These are phyloP conservation scores for Candida caryicola DNA, from an alignment of 805 yeast genomes.

Conservation along the genomic window DNA sequence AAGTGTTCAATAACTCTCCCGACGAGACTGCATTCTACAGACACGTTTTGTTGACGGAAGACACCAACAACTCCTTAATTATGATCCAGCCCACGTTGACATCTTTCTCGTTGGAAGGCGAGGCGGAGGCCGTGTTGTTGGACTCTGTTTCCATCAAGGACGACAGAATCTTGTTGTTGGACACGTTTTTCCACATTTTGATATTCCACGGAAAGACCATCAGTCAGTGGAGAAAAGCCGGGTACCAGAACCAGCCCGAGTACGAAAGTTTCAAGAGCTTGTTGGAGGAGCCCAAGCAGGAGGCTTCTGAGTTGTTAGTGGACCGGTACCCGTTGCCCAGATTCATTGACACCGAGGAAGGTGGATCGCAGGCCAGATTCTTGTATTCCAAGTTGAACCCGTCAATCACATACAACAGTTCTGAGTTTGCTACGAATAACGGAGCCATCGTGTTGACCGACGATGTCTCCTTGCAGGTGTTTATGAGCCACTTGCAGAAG, in stretches of 20 bases:
- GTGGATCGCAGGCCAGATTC: slow-evolving; percentile 98
- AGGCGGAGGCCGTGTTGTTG: slow-evolving; percentile 87
- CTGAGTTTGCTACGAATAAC: slow-evolving; percentile 44
- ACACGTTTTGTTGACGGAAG: slow-evolving; percentile 88
- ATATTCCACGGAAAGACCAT: slow-evolving; percentile 94
- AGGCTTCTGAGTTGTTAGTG: slow-evolving; percentile 85
- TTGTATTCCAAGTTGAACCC: slow-evolving; percentile 93
- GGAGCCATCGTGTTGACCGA: slow-evolving; percentile 90
- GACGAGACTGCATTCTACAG: slow-evolving; percentile 98
- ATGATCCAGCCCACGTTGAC: slow-evolving; percentile 98
- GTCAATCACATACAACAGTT: slow-evolving; percentile 73
- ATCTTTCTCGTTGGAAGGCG: slow-evolving; percentile 70
- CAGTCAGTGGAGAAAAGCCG: slow-evolving; percentile 94
- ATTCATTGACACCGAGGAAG: slow-evolving; percentile 95
- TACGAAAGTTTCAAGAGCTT: slow-evolving; percentile 84
- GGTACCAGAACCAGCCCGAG: slow-evolving; percentile 88
- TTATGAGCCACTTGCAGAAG: slow-evolving; percentile 91
- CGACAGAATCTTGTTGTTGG: slow-evolving; percentile 81
- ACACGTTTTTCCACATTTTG: slow-evolving; percentile 94
- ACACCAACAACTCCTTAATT: slow-evolving; percentile 85
- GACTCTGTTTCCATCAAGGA: slow-evolving; percentile 92
- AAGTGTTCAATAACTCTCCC: slow-evolving; percentile 96
- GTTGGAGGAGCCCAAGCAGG: slow-evolving; percentile 84
- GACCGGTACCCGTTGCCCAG: slow-evolving; percentile 98
- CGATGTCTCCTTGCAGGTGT: slow-evolving; percentile 91